Percentiles rank a stretch among this genome's conserved stretches.
phyloP scores from a whole-genome alignment of 805 yeast genomes.

The Clavispora asparagi region DNA sequence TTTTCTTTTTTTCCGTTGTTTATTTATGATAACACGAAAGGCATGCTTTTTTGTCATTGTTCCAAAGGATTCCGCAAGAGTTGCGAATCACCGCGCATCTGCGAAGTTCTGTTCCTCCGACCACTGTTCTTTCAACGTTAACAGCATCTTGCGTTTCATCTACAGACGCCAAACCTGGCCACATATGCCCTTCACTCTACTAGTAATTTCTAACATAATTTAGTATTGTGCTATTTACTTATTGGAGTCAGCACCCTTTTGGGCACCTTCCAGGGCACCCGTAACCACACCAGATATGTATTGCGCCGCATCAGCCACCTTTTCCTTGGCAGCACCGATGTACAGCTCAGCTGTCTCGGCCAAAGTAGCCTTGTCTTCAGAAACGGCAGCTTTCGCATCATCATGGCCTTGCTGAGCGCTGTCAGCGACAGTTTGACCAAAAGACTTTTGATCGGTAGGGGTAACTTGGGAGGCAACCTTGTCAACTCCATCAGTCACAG shows the following conservation, averaged over 20 bases:
- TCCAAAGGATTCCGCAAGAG: too few relatives aligned
- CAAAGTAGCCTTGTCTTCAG: constrained; percentile 42
- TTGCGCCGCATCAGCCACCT: constrained; percentile 50
- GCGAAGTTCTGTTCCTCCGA: too few relatives aligned
- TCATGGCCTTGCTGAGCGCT: constrained; percentile 50
- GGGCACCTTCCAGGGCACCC: constrained; percentile 56
- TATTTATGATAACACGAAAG: too few relatives aligned
- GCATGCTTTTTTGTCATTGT: too few relatives aligned
- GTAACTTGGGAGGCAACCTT: constrained; percentile 51
- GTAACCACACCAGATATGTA: constrained; percentile 49
- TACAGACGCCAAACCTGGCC: too few relatives aligned
- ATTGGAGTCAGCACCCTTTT: constrained; percentile 25
- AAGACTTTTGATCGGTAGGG: constrained; percentile 66
- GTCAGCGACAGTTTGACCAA: constrained; percentile 66
- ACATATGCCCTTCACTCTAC: too few relatives aligned
- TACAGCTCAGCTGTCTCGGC: constrained; percentile 42
- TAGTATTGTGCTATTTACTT: constrained; percentile 8
- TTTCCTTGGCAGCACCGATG: constrained; percentile 52
- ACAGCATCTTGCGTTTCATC: too few relatives aligned
- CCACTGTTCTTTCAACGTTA: too few relatives aligned
- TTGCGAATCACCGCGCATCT: too few relatives aligned
- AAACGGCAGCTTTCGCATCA: constrained; percentile 39
- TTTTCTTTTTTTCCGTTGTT: too few relatives aligned
- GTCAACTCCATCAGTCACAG: constrained; percentile 63
- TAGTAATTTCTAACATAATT: background rate